Base-by-base conservation (phyloP, 352 stramenopile genomes). In the Pythium rishiriense region DNA sequence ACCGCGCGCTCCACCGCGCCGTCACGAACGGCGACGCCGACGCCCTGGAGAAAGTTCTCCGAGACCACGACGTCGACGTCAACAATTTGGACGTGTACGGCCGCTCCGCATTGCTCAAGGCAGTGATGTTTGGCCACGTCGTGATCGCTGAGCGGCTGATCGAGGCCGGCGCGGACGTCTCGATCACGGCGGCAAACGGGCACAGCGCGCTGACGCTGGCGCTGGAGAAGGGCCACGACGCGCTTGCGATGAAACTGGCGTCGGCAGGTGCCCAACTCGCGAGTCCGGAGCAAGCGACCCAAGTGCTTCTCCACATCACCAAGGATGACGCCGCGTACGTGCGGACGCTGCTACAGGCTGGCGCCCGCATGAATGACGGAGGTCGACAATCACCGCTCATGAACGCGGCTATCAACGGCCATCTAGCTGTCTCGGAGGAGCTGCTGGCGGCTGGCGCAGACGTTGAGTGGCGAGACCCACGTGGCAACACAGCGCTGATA, bases 1-100 rank as follows among this genome's bases (percentile, higher is more conserved):
- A n/a, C n/a, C n/a, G n/a, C n/a, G n/a, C n/a, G 24, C 46, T 52
- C 4, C 46, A 52, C 46, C 24, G 46, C 46, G 46, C 46, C 22
- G 24, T 52, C 46, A 8, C 22, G 10, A 11, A 33, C 24, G 46
- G 22, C 24, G 46, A 52, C 22, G 24, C 25, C 24, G 46, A 9
- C 8, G 46, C 46, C 4, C 10, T 52, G 6, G 46, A 31, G 8
- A 21, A 24, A 1, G 46, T 24, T 8, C 46, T 52, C 10, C 24
- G 22, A 21, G 5, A 9, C 2, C 11, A 11, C 31, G 46, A 22
- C 24, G 46, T 11, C 12, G 46, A 14, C 22, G 12, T 52, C 12
- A 28, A 52, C 46, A 4, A 19, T 11, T 3, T 52, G 22, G 46
- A 52, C 24, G 46, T 35, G 10, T 52, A 52, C 24, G 46, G 46